Evolutionary conservation across 495 filamentous ascomycete species (phyloP), one percentile per base, ranked within the genome.

Genomic region (Penicillium herquei): DNA sequence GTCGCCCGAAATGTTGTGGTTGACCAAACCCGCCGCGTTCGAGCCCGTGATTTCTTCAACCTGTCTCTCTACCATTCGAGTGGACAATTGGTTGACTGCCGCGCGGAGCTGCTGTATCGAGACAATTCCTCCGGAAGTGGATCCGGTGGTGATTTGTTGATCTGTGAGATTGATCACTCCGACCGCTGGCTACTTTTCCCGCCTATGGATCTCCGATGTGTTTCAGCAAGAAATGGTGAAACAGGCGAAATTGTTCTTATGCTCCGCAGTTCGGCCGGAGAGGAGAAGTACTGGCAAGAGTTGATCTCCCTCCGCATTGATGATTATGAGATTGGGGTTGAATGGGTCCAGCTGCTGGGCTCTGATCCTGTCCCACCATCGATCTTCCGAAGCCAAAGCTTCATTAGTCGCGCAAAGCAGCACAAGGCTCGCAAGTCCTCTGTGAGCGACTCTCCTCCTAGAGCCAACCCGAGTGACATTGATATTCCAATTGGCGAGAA

Each of bases 121-220:
- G 94, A 98, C 66, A 89, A 89, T 40, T 71, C 82, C 7, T 63
- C 78, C 16, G 82, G 84, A 56, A 74, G 75, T 39, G 77, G 71
- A 4, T 59, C 61, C n/a, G 71, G 77, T 10, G 90, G 92, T 3
- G 94, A 99, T 68, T 69, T 99, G 44, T 81, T 99, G 14, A 86
- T 99, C 52, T 93, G 91, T 56, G 92, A 98, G 66, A 82, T 96
- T 48, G 89, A 91, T 43, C 80, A 80, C 55, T 78, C 79, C 12
- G 80, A 85, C 21, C 79, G 84, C n/a, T 97, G 91, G 88, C 76
- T 99, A 26, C 81, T 99, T 0, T 96, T 98, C 67, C 89, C 93
- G 12, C 92, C 95, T 2, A 78, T 96, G 40, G 78, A 86, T 31
- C 74, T 79, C 30, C 70, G 77, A 40, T 81, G 77, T 52, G 78